Conservation (phyloP, 257 asterid species). For the Linderniella brevidens region DNA sequence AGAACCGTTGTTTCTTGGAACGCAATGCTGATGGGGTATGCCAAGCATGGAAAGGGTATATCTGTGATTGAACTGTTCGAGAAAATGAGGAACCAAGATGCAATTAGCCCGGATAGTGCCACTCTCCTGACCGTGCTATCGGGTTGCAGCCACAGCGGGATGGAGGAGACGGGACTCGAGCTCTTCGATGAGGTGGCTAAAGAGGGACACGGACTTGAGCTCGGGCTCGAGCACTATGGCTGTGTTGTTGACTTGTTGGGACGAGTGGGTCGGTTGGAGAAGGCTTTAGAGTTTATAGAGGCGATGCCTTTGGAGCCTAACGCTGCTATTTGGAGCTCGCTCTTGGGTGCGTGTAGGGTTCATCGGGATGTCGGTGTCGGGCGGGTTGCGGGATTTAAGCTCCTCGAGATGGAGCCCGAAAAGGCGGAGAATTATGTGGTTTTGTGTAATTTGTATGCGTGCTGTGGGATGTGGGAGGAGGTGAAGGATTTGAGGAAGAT, state of each 20-base stretch:
- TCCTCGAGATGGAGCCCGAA: slow-evolving; percentile 65
- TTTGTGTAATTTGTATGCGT: slow-evolving; percentile 54
- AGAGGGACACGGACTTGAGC: slow-evolving; percentile 15
- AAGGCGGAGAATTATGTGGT: slow-evolving; percentile 50
- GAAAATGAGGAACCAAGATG: slow-evolving; percentile 35
- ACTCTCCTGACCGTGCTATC: slow-evolving; percentile 57
- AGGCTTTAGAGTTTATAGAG: slow-evolving; percentile 47
- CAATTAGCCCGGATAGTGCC: slow-evolving; percentile 32
- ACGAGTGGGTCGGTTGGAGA: slow-evolving; percentile 61
- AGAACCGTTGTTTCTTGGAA: slow-evolving; percentile 74
- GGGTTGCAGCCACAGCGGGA: slow-evolving; percentile 83
- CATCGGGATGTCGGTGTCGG: slow-evolving; percentile 48
- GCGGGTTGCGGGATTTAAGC: slow-evolving; percentile 35
- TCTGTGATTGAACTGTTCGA: slow-evolving; percentile 40
- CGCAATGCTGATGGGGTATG: slow-evolving; percentile 61
- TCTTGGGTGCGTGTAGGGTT: slow-evolving; percentile 72
- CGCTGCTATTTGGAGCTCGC: slow-evolving; percentile 79
- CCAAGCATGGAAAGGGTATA: slow-evolving; percentile 59
- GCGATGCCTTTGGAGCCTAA: slow-evolving; percentile 67
- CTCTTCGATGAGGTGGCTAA: slow-evolving; percentile 29
- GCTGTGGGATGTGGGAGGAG: slow-evolving; percentile 68
- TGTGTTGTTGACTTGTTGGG: slow-evolving; percentile 83
- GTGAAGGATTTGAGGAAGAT: slow-evolving; percentile 41
- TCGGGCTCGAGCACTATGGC: slow-evolving; percentile 73
- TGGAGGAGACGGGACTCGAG: slow-evolving; percentile 48